A percentile compares a stretch with the other conserved stretches of the same genome.
These are phyloP conservation scores for Talaromyces piceae DNA, from an alignment of 2,329 filamentous ascomycete species.

Conservation along the genomic window DNA sequence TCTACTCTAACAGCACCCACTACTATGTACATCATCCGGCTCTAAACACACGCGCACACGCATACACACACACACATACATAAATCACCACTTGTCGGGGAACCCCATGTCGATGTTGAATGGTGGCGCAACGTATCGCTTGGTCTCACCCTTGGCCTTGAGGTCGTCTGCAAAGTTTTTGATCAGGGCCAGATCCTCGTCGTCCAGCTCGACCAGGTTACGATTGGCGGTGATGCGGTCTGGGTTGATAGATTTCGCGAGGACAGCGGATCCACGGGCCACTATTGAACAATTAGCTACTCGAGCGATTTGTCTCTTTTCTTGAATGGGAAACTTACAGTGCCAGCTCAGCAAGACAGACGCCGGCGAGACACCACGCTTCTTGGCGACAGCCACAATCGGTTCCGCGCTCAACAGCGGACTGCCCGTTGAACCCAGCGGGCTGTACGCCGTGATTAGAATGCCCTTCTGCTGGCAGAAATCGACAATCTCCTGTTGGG, in stretches of 20 bases:
- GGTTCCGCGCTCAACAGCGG: constrained; percentile 36
- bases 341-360: constrained; percentile 39
- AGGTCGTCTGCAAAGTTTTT: constrained; percentile 29
- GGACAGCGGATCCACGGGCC: constrained; percentile 33
- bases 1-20: neutral
- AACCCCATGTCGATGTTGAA: constrained; percentile 65
- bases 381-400: constrained; percentile 35
- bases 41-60: neutral
- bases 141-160: constrained; percentile 25
- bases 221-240: constrained; percentile 36
- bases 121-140: constrained; percentile 57
- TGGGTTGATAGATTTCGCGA: constrained; percentile 36
- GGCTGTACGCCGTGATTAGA: constrained; percentile 43
- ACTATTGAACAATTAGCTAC: constrained; percentile 18
- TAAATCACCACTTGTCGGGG: constrained; percentile 49
- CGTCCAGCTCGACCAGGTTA: constrained; percentile 32
- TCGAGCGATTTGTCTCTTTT: neutral
- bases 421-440: constrained; percentile 36
- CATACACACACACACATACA: neutral
- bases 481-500: constrained; percentile 42
- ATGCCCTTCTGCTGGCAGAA: constrained; percentile 46
- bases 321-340: constrained; percentile 21
- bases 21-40: neutral
- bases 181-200: constrained; percentile 30
- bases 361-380: constrained; percentile 32